These are phyloP conservation scores for Lipomyces japonicus DNA, from an alignment of 805 yeast species.

Conservation along the genomic window DNA sequence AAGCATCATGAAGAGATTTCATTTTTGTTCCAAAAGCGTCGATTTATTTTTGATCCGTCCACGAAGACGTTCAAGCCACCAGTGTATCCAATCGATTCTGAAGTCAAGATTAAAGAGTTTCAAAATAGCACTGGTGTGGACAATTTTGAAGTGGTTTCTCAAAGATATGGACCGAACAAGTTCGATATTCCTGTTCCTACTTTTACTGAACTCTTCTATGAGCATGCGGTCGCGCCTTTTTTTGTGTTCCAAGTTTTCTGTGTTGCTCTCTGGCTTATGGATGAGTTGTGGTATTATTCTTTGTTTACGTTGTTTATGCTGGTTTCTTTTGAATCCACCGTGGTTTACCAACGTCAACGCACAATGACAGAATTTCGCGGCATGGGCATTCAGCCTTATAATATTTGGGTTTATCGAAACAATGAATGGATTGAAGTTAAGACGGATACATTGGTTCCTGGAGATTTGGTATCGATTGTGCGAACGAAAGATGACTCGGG, in stretches of 20 bases:
- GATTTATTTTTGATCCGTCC: constrained; percentile 65
- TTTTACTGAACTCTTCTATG: constrained; percentile 83
- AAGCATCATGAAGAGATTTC: constrained; percentile 59
- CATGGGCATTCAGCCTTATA: constrained; percentile 94
- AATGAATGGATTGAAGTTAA: constrained; percentile 63
- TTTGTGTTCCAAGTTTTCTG: constrained; percentile 96
- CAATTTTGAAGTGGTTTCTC: constrained; percentile 41
- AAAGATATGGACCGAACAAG: constrained; percentile 76
- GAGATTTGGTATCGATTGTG: constrained; percentile 61
- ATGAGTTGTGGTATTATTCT: constrained; percentile 95
- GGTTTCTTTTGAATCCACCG: constrained; percentile 86
- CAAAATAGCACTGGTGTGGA: constrained; percentile 53
- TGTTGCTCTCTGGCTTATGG: constrained; percentile 92
- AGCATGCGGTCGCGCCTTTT: constrained; percentile 97
- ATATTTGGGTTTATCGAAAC: constrained; percentile 68
- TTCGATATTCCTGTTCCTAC: constrained; percentile 96
- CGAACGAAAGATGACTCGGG: constrained; percentile 91
- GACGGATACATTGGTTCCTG: constrained; percentile 79
- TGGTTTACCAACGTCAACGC: constrained; percentile 90
- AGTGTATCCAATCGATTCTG: constrained; percentile 51
- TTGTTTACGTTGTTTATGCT: constrained; percentile 88
- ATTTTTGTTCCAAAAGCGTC: constrained; percentile 86
- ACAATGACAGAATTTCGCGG: constrained; percentile 94
- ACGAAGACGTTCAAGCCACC: constrained; percentile 71
- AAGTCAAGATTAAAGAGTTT: constrained; percentile 39